These are phyloP conservation scores for Streptanthus diversifolius DNA, from an alignment of 345 rosid genomes.

Conservation along the genomic window DNA sequence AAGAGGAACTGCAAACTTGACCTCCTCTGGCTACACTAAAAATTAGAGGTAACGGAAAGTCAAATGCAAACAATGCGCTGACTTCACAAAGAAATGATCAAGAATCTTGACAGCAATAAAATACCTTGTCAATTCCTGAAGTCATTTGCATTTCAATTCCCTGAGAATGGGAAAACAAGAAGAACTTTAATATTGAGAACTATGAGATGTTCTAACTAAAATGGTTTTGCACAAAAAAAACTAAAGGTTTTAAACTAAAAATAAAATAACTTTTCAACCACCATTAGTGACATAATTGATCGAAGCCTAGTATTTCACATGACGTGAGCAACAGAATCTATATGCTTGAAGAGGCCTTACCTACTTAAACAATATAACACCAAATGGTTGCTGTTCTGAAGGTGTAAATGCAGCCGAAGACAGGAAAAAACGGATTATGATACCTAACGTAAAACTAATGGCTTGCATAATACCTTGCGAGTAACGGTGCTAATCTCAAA, in stretches of 20 bases:
- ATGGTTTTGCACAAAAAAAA: not conserved
- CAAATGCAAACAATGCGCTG: constrained; percentile 5
- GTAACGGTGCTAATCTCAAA: constrained; percentile 87
- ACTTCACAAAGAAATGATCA: constrained; percentile 8
- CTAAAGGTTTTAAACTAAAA: not conserved
- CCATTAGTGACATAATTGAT: not conserved
- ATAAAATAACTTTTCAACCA: not conserved
- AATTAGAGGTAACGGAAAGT: constrained; percentile 43
- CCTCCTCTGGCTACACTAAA: constrained; percentile 91
- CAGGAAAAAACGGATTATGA: not conserved
- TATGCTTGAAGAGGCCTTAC: not conserved
- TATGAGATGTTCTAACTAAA: not conserved
- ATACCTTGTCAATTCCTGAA: constrained; percentile 85
- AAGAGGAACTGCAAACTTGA: constrained; percentile 87
- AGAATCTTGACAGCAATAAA: constrained; percentile 16
- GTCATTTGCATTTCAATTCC: constrained; percentile 89
- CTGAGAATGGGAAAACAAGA: constrained; percentile 38
- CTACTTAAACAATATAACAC: not conserved
- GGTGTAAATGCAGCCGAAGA: not conserved
- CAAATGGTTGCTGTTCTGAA: not conserved
- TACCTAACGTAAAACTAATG: not conserved
- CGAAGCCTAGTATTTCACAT: not conserved
- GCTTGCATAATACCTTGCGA: constrained; percentile 61
- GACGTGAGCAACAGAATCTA: not conserved
- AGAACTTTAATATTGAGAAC: not conserved